Evolutionary conservation across 1,284 basidiomycete species (phyloP), one percentile per base, ranked within the genome.

Genomic region (Boletus sp.): DNA sequence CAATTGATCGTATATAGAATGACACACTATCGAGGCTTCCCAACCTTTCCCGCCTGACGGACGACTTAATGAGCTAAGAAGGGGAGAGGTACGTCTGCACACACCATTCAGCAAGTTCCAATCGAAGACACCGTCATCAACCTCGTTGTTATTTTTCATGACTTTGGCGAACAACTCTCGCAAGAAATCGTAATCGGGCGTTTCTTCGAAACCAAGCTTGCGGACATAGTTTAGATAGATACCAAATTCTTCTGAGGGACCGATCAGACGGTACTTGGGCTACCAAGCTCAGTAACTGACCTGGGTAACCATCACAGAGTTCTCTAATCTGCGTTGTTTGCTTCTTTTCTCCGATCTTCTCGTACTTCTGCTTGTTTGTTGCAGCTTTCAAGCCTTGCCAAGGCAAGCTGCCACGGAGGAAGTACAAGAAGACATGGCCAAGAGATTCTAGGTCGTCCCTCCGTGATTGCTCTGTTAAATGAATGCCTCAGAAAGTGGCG

Each of bases 331-430:
- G 82, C 3, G 95, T 97, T 41, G 82, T 89, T 73, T 98, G 94
- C 75, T 90, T 99, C 82, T 96, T 96, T 76, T 97, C 94, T 59
- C 93, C 93, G 66, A 97, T 96, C 71, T 94, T 92, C 73, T 97
- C 94, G 69, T 97, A 96, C 76, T 96, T 97, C 69, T 96, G 94
- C 75, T 96, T 96, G 76, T 96, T 96, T 32, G 94, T 96, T n/a
- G 93, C 92, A 23, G 94, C 94, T 68, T 92, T 86, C 53, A 97
- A 76, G 47, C 94, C 94, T 69, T 96, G 94, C 94, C 94, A 96
- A 40, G 94, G 94, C 38, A 96, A 76, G 49, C 91, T 88, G 44
- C 94, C 94, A 25, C 94, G 83, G 59, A 96, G 74, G 72, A 96
- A 96, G 72, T 96, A 96, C 91, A 98, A 94, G 75, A 98, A 97